phyloP scores from a whole-genome alignment of 208 protist species.

The Endotrypanum monterogeii region DNA sequence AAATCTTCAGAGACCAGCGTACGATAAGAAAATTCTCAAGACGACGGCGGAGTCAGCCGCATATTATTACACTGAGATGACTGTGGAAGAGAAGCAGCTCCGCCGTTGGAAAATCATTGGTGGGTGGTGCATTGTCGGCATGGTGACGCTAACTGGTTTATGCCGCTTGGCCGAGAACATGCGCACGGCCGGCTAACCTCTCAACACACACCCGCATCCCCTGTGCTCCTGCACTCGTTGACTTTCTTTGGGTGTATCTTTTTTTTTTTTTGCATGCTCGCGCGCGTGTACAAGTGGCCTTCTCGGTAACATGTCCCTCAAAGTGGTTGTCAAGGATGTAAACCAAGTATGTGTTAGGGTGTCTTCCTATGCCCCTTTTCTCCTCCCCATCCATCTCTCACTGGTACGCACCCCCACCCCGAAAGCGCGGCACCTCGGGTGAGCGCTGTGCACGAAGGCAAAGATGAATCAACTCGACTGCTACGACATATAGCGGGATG shows the following conservation, averaged over 20 bases:
- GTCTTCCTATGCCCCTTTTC: not conserved
- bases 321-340: not conserved
- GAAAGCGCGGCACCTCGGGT: not conserved
- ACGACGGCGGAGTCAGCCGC: constrained; percentile 56
- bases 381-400: not conserved
- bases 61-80: constrained; percentile 71
- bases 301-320: not conserved
- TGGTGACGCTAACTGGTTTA: constrained; percentile 14
- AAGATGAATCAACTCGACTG: not conserved
- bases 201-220: not conserved
- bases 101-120: constrained; percentile 26
- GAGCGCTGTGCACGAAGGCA: not conserved
- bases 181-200: constrained; percentile 35
- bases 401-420: not conserved
- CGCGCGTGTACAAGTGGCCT: not conserved
- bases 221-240: not conserved
- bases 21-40: constrained; percentile 73
- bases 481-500: not conserved
- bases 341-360: not conserved
- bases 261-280: not conserved
- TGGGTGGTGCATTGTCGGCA: constrained; percentile 16
- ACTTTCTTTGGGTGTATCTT: not conserved
- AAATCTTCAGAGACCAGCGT: constrained; percentile 45
- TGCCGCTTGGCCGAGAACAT: constrained; percentile 30
- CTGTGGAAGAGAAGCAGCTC: constrained; percentile 33